Conservation (phyloP, 2,329 filamentous ascomycete species). For the Coleophoma crateriformis region DNA sequence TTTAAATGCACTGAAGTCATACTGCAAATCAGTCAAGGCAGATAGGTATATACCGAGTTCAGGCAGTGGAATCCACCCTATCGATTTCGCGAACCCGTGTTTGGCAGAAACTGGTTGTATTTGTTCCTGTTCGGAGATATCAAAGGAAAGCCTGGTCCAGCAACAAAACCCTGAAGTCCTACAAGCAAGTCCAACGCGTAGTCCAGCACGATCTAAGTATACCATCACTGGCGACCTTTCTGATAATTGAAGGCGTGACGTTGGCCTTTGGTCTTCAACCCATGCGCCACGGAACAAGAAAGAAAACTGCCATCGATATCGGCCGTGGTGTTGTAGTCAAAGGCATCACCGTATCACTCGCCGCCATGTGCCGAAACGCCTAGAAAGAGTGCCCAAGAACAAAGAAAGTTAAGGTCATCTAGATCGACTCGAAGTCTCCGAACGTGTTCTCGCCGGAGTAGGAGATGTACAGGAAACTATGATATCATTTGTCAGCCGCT, state of each 20-base stretch:
- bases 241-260: neutral
- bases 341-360: neutral
- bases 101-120: neutral
- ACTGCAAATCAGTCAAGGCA: too few species aligned
- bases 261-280: neutral
- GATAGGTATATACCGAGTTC: too few species aligned
- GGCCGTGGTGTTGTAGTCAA: neutral
- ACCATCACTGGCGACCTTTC: too few species aligned
- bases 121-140: neutral
- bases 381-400: slow-evolving; percentile 5
- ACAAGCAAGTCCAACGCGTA: neutral
- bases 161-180: neutral
- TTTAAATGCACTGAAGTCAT: too few species aligned
- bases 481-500: neutral
- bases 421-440: slow-evolving; percentile 54
- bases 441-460: slow-evolving; percentile 99
- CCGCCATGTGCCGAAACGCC: slow-evolving; percentile 4
- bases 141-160: neutral
- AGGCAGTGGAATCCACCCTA: too few species aligned
- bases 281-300: neutral
- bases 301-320: slow-evolving; percentile 2
- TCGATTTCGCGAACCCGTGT: neutral
- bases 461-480: slow-evolving; percentile 85
- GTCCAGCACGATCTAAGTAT: too few species aligned
- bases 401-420: slow-evolving; percentile 3